A percentile compares a stretch with the other conserved stretches of the same genome.
Conservation (phyloP, 768 basidiomycete genomes). For the Lactarius hengduanensis region DNA sequence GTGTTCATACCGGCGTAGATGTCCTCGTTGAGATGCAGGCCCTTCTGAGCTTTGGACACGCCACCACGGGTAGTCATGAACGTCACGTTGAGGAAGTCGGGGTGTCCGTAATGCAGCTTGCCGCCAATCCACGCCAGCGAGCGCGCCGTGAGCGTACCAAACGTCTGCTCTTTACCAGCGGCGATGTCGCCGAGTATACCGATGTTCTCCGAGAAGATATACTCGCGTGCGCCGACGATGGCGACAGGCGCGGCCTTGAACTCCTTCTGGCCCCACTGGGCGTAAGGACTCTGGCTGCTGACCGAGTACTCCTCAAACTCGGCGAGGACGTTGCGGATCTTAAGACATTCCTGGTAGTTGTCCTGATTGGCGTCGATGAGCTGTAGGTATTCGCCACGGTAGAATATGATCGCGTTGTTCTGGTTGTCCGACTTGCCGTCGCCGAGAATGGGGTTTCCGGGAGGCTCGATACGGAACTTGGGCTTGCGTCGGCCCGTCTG, state of each 20-base stretch:
- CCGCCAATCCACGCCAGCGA: constrained; percentile 97
- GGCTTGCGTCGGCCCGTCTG: constrained; percentile 87
- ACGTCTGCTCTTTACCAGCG: constrained; percentile 99
- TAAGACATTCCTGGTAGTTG: constrained; percentile 99
- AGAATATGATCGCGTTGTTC: constrained; percentile 99
- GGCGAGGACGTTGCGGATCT: constrained; percentile 96
- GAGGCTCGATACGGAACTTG: constrained; percentile 98
- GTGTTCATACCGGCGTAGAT: constrained; percentile 99
- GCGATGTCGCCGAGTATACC: constrained; percentile 98
- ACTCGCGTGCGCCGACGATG: constrained; percentile 98
- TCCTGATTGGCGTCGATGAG: constrained; percentile 99
- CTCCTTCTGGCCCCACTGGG: constrained; percentile 84
- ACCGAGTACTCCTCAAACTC: constrained; percentile 95
- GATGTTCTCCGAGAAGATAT: constrained; percentile 99
- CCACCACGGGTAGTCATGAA: constrained; percentile 99
- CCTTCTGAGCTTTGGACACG: constrained; percentile 98
- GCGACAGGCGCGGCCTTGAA: constrained; percentile 89
- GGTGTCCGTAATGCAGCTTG: constrained; percentile 98
- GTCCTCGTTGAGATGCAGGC: constrained; percentile 98
- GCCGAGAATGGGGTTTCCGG: constrained; percentile 97
- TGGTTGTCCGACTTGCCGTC: constrained; percentile 99
- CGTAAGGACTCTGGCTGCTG: constrained; percentile 88
- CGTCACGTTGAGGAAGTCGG: constrained; percentile 96
- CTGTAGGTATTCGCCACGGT: constrained; percentile 98
- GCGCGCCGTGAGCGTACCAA: constrained; percentile 95